Base-by-base conservation (phyloP, 495 filamentous ascomycete genomes). In the Penicillium malachiteum region DNA sequence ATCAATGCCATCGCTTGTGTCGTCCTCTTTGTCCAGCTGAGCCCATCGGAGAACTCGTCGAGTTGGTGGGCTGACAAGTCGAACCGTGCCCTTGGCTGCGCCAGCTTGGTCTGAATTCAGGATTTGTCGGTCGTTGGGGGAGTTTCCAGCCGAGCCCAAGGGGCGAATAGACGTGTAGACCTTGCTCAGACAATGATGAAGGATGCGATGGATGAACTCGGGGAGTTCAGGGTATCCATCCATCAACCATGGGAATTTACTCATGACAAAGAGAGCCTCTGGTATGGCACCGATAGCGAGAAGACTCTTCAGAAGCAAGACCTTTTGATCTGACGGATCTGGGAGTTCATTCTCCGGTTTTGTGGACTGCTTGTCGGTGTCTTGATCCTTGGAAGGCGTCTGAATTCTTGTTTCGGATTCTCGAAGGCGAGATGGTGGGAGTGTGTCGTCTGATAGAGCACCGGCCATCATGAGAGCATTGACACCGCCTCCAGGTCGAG, bases 401-500 rank as follows among this genome's bases (percentile, higher is more conserved):
- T 67, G 71, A 49, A 70, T 66, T 42, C 74, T 70, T 9, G 74
- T 68, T 17, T 79, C 77, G 1, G 66, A 63, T 37, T 78, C 77
- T 38, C 74, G 73, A 31, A 71, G 48, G 41, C 76, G 75, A 13
- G 79, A 69, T 37, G 69, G 68, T 10, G 87, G 84, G 35, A 83
- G 17, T 12, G 85, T 87, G 58, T 97, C 95, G 60, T 99, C 94
- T 1, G 89, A 80, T 8, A 99, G 78, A 43, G 90, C 89, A 32
- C 87, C 91, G 26, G 95, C 94, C 78, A 86, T 88, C 75, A 91
- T 87, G 17, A 99, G 73, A n/a, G 92, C 93, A 71, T 97, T 99
- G 13, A 79, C 70, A 37, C 79, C 82, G 31, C 84, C 86, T 46
- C 82, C 84, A 7, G 86, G 84, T 32, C 85, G 81, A 50, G 74